Evolutionary conservation across 1,284 basidiomycete species (phyloP).

Genomic region (Thelephora terrestris): DNA sequence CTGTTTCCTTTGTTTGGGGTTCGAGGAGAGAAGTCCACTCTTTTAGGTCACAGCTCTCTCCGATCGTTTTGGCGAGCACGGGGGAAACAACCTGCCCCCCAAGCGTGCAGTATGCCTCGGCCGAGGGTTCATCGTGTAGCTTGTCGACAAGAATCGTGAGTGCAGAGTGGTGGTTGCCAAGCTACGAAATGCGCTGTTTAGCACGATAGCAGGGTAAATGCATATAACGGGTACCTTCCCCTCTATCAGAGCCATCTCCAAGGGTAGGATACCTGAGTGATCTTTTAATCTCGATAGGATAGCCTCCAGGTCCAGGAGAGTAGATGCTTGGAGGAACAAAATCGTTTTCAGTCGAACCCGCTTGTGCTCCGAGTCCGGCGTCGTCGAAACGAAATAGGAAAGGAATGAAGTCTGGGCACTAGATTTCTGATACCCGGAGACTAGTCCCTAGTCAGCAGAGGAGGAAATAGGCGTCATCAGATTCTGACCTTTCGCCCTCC

Average conservation of each 20-base stretch:
- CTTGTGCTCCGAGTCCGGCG: slow-evolving; percentile 68
- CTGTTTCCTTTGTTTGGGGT: slow-evolving; percentile 18
- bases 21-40: slow-evolving; percentile 43
- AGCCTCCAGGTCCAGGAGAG: slow-evolving; percentile 46
- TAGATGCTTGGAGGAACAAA: slow-evolving; percentile 70
- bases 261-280: slow-evolving; percentile 42
- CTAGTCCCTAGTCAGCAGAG: slow-evolving; percentile 16
- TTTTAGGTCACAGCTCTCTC: slow-evolving; percentile 41
- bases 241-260: slow-evolving; percentile 74
- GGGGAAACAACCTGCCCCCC: slow-evolving; percentile 60
- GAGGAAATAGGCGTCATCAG: neutral
- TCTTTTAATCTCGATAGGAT: slow-evolving; percentile 40
- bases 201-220: neutral
- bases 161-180: slow-evolving; percentile 54
- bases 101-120: slow-evolving; percentile 75
- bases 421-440: slow-evolving; percentile 43
- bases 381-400: slow-evolving; percentile 54
- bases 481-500: slow-evolving; percentile 58
- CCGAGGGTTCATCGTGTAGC: slow-evolving; percentile 63
- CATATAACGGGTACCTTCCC: slow-evolving; percentile 51
- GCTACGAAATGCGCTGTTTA: slow-evolving; percentile 26
- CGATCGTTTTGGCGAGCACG: slow-evolving; percentile 45
- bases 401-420: slow-evolving; percentile 49
- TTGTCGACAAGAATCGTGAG: slow-evolving; percentile 61
- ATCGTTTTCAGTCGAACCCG: slow-evolving; percentile 63